These are phyloP conservation scores for Tephrocybe sp. DNA, from an alignment of 768 basidiomycete genomes.

Conservation along the genomic window DNA sequence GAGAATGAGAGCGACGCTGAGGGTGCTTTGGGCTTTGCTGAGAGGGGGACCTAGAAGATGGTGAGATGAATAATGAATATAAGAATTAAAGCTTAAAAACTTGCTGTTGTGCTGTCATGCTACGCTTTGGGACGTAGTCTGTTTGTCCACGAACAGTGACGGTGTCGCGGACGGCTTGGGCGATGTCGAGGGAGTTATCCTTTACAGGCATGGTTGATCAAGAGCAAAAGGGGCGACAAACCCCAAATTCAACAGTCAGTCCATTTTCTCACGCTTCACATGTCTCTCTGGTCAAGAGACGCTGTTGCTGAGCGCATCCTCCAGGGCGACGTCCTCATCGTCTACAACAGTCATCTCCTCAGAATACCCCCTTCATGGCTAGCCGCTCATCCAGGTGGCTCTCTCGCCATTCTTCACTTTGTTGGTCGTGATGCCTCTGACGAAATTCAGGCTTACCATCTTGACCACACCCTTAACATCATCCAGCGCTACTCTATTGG, in stretches of 20 bases:
- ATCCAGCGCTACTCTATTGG: conserved; percentile 70
- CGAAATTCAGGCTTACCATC: conserved; percentile 93
- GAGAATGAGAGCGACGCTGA: conserved; percentile 43
- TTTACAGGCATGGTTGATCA: conserved; percentile 24
- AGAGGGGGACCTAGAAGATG: conserved; percentile 18
- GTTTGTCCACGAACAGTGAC: conserved; percentile 47
- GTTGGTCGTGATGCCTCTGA: conserved; percentile 93
- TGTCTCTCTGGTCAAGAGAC: conserved; percentile 33
- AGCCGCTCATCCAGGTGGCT: conserved; percentile 85
- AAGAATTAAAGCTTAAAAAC: conserved; percentile 21
- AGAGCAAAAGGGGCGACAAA: conserved; percentile 42
- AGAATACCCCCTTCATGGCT: conserved; percentile 76
- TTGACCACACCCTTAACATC: conserved; percentile 48
- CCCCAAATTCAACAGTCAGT: background rate
- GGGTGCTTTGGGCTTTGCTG: conserved; percentile 29
- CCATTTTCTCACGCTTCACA: background rate
- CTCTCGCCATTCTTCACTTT: conserved; percentile 88
- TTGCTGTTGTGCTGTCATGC: conserved; percentile 55
- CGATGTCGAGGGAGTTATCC: conserved; percentile 38
- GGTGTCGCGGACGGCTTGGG: conserved; percentile 68
- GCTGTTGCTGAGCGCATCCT: conserved; percentile 70
- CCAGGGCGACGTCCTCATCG: conserved; percentile 70
- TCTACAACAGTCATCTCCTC: conserved; percentile 64
- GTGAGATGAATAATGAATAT: conserved; percentile 13
- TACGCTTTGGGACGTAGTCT: conserved; percentile 45